Evolutionary conservation across 176 grass and related monocot species (phyloP), one percentile per base, ranked within the genome.

Genomic region (Microstegium vimineum): DNA sequence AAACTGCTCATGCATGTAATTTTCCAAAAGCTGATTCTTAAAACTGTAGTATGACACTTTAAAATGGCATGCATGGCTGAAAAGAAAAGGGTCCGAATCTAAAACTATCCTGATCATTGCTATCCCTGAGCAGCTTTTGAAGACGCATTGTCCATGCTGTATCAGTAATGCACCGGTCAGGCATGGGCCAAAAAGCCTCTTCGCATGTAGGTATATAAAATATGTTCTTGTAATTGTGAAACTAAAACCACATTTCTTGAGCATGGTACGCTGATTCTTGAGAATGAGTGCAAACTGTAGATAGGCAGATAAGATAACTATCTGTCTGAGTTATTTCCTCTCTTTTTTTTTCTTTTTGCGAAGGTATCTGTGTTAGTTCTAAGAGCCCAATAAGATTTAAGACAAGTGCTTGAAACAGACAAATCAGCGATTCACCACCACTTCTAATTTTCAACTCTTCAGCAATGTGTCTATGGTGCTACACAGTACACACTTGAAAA

Each of bases 161-260:
- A 74, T 49, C 26, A 76, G 77, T 73, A 83, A 67, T 74, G n/a
- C 45, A 90, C 67, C 74, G 83, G 37, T 83, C 59, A 82, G 57
- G 36, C 61, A 83, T 73, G 83, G 67, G 47, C 38, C 66, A 62
- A 66, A 62, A 66, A 82, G 46, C 54, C 26, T 86, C 46, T 47
- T 60, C 36, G 40, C 71, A 52, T 61, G 46, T 60, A 72, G 72
- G 64, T 32, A 67, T 54, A 85, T 10, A 27, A 57, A 81, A 5
- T 66, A 41, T 26, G 14, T 80, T 84, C 62, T 69, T 75, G 70
- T 72, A 82, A 85, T 66, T 66, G 45, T 85, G 77, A 77, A 89
- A 81, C 42, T 46, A 28, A 30, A 85, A 65, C 54, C 66, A 66
- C 73, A 27, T 59, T 85, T 82, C 27, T 86, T 6, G 10, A 86